Conservation (phyloP, 495 filamentous ascomycete species). For the Aspergillus mulundensis region DNA sequence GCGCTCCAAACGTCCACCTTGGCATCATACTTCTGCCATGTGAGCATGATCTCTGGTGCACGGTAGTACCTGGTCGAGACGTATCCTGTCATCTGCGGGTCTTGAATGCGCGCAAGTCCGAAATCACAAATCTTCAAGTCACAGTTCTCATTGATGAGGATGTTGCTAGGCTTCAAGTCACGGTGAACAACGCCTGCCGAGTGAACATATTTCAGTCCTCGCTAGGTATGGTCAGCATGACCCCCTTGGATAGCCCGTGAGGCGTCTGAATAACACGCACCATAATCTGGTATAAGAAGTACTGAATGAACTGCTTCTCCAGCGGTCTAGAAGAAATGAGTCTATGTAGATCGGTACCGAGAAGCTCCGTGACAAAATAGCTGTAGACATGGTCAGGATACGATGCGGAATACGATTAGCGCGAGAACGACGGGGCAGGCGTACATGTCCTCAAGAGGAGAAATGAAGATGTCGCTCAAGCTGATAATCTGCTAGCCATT, state of each 20-base stretch:
- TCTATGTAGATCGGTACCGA: constrained; percentile 94
- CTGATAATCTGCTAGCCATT: constrained; percentile 74
- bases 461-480: constrained; percentile 99
- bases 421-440: constrained; percentile 24
- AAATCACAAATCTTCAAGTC: constrained; percentile 99
- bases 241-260: neutral
- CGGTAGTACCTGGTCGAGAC: constrained; percentile 98
- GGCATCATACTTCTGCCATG: constrained; percentile 99
- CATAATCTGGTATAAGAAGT: constrained; percentile 98
- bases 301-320: constrained; percentile 99
- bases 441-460: constrained; percentile 96
- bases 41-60: constrained; percentile 99
- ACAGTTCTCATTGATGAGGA: constrained; percentile 98
- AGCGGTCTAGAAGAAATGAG: constrained; percentile 91
- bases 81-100: constrained; percentile 99
- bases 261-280: constrained; percentile 41
- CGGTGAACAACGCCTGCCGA: constrained; percentile 97
- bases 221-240: constrained; percentile 52
- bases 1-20: constrained; percentile 99
- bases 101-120: constrained; percentile 93
- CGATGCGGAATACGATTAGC: neutral
- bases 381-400: constrained; percentile 41
- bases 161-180: constrained; percentile 97
- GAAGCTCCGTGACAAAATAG: constrained; percentile 96
- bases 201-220: constrained; percentile 97